Percentiles rank a stretch among this genome's conserved stretches.
Conservation (phyloP, 2,329 filamentous ascomycete species). For the Ceratocystis ficicola region DNA sequence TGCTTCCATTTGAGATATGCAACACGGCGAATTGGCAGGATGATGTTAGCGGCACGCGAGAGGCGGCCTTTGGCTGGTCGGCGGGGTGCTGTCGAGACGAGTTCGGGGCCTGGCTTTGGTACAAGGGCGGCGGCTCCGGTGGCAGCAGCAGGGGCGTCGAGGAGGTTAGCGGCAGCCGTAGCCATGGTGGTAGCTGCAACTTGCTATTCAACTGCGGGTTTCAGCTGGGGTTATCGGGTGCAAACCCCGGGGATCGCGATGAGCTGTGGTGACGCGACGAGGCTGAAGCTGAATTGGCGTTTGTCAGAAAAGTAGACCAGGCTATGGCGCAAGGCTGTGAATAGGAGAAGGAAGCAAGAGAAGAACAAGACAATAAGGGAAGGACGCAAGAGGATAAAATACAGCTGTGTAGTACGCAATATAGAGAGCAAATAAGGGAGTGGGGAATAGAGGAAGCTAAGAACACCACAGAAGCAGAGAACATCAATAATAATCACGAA, state of each 20-base stretch:
- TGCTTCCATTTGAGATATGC: slow-evolving; percentile 18
- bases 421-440: too few species aligned
- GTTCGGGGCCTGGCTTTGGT: not conserved
- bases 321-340: slow-evolving; percentile 13
- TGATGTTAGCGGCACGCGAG: not conserved
- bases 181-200: slow-evolving; percentile 3
- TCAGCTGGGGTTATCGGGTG: not conserved
- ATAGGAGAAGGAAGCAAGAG: not conserved
- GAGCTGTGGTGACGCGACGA: not conserved
- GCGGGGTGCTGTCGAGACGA: not conserved
- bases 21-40: slow-evolving; percentile 18
- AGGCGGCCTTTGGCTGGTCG: not conserved
- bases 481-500: not conserved
- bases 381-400: not conserved
- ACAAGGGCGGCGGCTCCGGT: not conserved
- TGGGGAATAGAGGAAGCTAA: too few species aligned
- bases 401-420: not conserved
- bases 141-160: not conserved
- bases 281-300: not conserved
- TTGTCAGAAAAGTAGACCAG: not conserved
- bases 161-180: slow-evolving; percentile 11
- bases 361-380: not conserved
- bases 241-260: not conserved
- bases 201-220: not conserved
- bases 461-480: not conserved